These are phyloP conservation scores for Talaromyces sp. DNA, from an alignment of 2,329 filamentous ascomycete genomes.

Conservation along the genomic window DNA sequence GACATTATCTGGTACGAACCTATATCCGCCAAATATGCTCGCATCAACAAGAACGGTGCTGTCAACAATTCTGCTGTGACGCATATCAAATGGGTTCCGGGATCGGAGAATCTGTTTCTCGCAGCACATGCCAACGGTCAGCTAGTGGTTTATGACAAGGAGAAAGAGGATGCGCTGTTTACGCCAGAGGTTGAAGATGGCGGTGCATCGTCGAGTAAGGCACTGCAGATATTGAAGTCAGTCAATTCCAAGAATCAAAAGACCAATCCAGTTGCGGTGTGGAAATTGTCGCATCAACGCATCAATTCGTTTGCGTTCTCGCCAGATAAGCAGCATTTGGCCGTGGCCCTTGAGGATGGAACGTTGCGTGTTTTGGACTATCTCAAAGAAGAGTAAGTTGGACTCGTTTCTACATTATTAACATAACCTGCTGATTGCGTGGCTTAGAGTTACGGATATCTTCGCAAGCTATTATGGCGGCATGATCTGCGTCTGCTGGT, in stretches of 20 bases:
- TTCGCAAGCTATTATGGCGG: slow-evolving; percentile 93
- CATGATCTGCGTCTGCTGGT: slow-evolving; percentile 92
- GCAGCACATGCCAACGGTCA: slow-evolving; percentile 89
- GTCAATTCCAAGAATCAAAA: slow-evolving; percentile 93
- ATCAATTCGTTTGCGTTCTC: slow-evolving; percentile 92
- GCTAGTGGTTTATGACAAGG: slow-evolving; percentile 93
- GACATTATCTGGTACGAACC: slow-evolving; percentile 99
- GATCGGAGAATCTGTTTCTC: slow-evolving; percentile 88
- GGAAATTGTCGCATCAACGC: slow-evolving; percentile 87
- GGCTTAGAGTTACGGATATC: slow-evolving; percentile 70
- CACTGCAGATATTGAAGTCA: slow-evolving; percentile 77
- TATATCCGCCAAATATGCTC: slow-evolving; percentile 89
- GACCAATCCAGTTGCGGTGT: slow-evolving; percentile 83
- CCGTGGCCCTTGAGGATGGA: slow-evolving; percentile 88
- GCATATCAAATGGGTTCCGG: slow-evolving; percentile 88
- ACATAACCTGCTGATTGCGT: slow-evolving; percentile 18
- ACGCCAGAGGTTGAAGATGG: slow-evolving; percentile 57
- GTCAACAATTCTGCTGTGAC: slow-evolving; percentile 84
- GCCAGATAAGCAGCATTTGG: slow-evolving; percentile 80
- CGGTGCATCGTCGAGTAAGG: slow-evolving; percentile 24
- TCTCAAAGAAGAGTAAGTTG: slow-evolving; percentile 71
- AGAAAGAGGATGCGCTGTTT: slow-evolving; percentile 85
- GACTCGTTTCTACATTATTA: slow-evolving; percentile 7
- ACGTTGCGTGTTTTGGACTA: slow-evolving; percentile 88
- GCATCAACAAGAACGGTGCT: slow-evolving; percentile 92